phyloP scores from a whole-genome alignment of 192 early-diverging fungal species.

The Podila clonocystis region DNA sequence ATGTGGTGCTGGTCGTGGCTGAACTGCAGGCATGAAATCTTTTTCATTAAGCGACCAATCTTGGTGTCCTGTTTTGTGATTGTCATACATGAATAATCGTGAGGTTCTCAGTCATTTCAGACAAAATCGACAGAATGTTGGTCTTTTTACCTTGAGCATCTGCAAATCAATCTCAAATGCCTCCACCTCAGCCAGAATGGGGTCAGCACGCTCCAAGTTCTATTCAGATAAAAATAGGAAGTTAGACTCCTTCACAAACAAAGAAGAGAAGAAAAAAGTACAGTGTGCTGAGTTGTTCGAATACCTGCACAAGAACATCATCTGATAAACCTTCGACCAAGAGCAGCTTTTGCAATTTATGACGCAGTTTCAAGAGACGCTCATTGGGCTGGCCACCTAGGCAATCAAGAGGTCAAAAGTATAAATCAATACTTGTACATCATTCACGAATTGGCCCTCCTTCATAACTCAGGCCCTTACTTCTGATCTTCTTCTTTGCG shows the following conservation, averaged over 20 bases:
- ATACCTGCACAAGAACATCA: constrained; percentile 38
- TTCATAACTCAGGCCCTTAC: constrained; percentile 1
- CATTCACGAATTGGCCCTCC: not conserved
- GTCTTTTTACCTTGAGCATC: constrained; percentile 43
- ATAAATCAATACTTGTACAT: not conserved
- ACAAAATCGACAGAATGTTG: not conserved
- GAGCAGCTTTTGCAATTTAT: constrained; percentile 53
- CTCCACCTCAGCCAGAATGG: constrained; percentile 50
- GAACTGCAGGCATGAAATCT: constrained; percentile 42
- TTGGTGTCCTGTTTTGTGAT: constrained; percentile 45
- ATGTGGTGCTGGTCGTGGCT: constrained; percentile 39
- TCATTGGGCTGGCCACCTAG: constrained; percentile 42
- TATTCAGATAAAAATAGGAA: not conserved
- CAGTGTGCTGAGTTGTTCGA: not conserved
- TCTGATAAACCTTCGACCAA: constrained; percentile 42
- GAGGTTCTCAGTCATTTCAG: not conserved
- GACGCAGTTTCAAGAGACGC: constrained; percentile 42
- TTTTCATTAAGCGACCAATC: constrained; percentile 56
- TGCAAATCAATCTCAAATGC: constrained; percentile 48
- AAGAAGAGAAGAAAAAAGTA: not conserved
- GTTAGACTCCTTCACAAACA: not conserved
- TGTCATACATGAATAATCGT: not conserved
- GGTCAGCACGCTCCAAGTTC: constrained; percentile 43
- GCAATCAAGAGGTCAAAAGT: not conserved
- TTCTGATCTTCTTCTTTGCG: constrained; percentile 28